Percentiles rank a stretch among this genome's conserved stretches.
Conservation (phyloP, 1,284 basidiomycete species). For the Ganoderma boninense region DNA sequence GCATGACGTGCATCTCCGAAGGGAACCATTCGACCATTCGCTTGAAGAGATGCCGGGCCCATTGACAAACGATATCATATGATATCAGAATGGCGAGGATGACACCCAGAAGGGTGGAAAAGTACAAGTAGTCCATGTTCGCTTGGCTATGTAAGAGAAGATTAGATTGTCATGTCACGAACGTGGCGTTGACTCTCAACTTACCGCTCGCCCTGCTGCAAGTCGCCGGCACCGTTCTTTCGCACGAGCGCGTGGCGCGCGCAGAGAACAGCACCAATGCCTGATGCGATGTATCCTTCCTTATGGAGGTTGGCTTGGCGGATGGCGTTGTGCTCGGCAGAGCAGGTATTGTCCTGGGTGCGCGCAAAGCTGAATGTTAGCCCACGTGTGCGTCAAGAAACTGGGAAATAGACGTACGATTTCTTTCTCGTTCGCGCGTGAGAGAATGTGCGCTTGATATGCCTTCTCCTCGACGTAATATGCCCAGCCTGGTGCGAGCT, state of each 20-base stretch:
- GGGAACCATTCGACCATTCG: constrained; percentile 5
- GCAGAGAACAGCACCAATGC: constrained; percentile 44
- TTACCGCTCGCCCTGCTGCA: constrained; percentile 49
- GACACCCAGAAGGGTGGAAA: constrained; percentile 29
- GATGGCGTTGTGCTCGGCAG: constrained; percentile 37
- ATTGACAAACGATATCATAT: constrained; percentile 50
- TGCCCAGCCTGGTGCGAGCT: constrained; percentile 34
- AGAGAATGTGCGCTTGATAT: constrained; percentile 22
- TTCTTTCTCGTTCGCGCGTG: constrained; percentile 13
- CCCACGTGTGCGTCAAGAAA: neutral
- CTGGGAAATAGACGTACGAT: neutral
- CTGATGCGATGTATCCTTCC: constrained; percentile 39
- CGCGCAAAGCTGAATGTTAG: constrained; percentile 3
- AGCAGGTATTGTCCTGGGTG: constrained; percentile 25
- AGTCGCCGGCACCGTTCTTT: constrained; percentile 43
- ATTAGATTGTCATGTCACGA: neutral
- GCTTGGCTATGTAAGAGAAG: constrained; percentile 38
- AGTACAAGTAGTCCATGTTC: constrained; percentile 49
- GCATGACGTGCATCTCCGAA: neutral
- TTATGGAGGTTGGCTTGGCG: constrained; percentile 34
- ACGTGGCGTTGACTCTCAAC: neutral
- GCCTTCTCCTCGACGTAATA: constrained; percentile 36
- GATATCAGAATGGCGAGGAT: constrained; percentile 35
- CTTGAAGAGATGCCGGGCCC: constrained; percentile 33
- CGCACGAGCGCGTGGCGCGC: constrained; percentile 44